Base-by-base conservation (phyloP, 768 basidiomycete genomes). In the Boletus bicolor region DNA sequence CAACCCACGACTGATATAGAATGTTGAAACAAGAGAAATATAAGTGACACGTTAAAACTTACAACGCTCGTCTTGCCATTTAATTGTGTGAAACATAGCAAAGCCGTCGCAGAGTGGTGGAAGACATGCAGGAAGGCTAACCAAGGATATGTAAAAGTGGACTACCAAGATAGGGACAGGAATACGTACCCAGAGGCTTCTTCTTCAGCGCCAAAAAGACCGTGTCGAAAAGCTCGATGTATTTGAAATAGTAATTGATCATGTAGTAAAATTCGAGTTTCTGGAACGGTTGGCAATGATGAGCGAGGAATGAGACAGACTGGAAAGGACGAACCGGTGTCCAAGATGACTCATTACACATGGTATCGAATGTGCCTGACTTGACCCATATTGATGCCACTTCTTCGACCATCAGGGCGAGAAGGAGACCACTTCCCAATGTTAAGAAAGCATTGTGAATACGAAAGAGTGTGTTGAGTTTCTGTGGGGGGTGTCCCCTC, bases 241-340 rank as follows among this genome's bases (percentile, higher is more conserved):
- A 98, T 72, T 98, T 98, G 84, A 97, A 92, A 75, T 87, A 94
- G 77, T 98, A 99, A 79, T 99, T 99, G 79, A 98, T 80, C 80
- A 98, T 93, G 78, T 99, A 98, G 78, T 91, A 98, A 68, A 94
- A 88, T 76, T 98, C 90, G 72, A 98, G 79, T 70, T 82, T 83
- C 94, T 97, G 66, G 14, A 43, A 21, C 41, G 9, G 44, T 50
- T 30, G 32, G 5, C 17, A 52, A 57, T 34, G 49, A 47, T 46
- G 36, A 61, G 53, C 7, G 6, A 28, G n/a, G 19, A 47, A 53
- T 9, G n/a, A 28, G 5, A 46, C 6, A 39, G 45, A 56, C 44
- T 30, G 21, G 26, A 51, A 43, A 49, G 44, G 49, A 82, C 89
- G 67, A 65, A 96, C 95, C 61, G 86, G 78, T 41, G 96, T 95